Conservation (phyloP, 73 alveolate species). For the Breviolum minutum region DNA sequence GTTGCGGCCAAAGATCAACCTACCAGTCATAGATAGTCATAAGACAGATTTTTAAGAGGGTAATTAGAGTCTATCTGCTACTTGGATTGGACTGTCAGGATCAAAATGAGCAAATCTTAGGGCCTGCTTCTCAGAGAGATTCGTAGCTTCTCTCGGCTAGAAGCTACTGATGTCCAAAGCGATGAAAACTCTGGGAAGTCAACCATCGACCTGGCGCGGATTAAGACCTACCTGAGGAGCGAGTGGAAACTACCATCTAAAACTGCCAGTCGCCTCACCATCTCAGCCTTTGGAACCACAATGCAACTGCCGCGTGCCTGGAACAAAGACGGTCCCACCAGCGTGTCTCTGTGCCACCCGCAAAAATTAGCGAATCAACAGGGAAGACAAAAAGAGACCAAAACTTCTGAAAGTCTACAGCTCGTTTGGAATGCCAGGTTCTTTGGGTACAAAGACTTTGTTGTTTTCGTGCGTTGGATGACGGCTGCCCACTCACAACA, state of each 20-base stretch:
- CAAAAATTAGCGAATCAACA: too few species aligned
- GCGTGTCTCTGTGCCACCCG: too few species aligned
- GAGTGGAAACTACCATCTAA: neutral
- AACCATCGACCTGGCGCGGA: conserved; percentile 30
- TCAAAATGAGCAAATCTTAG: too few species aligned
- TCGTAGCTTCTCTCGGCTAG: conserved; percentile 20
- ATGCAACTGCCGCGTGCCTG: conserved; percentile 89
- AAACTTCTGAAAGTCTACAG: too few species aligned
- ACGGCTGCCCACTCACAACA: too few species aligned
- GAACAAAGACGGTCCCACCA: neutral
- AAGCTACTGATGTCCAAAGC: conserved; percentile 40
- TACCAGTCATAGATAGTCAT: neutral
- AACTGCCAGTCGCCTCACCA: conserved; percentile 16
- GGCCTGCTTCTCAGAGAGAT: neutral
- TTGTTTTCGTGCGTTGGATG: too few species aligned
- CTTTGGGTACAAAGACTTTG: too few species aligned
- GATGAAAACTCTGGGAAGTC: conserved; percentile 77
- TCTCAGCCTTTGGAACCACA: conserved; percentile 70
- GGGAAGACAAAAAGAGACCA: too few species aligned
- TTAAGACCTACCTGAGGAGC: neutral
- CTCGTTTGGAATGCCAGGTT: too few species aligned
- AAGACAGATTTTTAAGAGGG: neutral
- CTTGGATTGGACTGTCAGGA: too few species aligned
- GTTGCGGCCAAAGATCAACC: conserved; percentile 31
- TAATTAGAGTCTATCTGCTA: neutral